Evolutionary conservation across 305 asterid genomes (phyloP), one percentile per base, ranked within the genome.

Genomic region (Ajuga reptans): DNA sequence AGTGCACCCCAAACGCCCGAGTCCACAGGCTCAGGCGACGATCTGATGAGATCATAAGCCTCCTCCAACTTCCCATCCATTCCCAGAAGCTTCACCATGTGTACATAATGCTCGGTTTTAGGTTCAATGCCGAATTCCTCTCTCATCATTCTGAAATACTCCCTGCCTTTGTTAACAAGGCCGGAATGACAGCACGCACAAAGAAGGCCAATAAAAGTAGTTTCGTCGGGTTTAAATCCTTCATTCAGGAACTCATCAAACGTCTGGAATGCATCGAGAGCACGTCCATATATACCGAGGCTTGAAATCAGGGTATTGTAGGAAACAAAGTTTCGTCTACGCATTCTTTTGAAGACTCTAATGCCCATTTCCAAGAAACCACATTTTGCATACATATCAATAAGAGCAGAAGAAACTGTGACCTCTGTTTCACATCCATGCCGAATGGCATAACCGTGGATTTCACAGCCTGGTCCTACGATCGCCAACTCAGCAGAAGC

Each of bases 51-150:
- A 51, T 77, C 78, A 72, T 85, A 83, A 71, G 95, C 97, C 82
- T 85, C 89, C 42, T 69, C 77, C 67, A 82, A 37, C 69, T 84
- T 85, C 36, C 93, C 96, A 69, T 79, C 79, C 91, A 81, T 88
- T 41, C 98, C 98, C 15, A 92, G 87, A 82, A 92, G 89, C 85
- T 86, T 92, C 72, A 90, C 91, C 86, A 86, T 84, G 84, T 86
- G 78, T 66, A 92, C 84, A 71, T 75, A 72, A 78, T 92, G 96
- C 79, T 88, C 89, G 3, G 88, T 82, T 74, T 80, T 66, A 11
- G 85, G 75, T 69, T 67, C 46, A 36, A 90, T 72, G 1, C 83
- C 83, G 12, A 80, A 90, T 58, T 81, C 81, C 49, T 66, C 69
- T 42, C 29, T 80, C 98, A 90, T 88, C 67, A 57, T 69, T 70